These are phyloP conservation scores for Starmerella kuoi DNA, from an alignment of 805 yeast species.

Conservation along the genomic window DNA sequence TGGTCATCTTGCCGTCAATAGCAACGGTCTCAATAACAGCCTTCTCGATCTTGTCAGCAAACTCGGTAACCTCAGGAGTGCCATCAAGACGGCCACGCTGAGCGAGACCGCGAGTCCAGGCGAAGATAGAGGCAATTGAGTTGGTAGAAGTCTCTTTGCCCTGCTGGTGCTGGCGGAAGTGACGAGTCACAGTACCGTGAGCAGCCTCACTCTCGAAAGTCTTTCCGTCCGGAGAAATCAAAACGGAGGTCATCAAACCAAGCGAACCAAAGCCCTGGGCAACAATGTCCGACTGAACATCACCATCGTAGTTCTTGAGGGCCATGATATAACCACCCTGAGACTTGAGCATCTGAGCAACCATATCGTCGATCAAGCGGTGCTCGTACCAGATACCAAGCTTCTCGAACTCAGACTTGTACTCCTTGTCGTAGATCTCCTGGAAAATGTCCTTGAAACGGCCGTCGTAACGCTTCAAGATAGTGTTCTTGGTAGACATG, in stretches of 20 bases:
- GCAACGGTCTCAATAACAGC: conserved; percentile 81
- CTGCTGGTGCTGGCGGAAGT: conserved; percentile 87
- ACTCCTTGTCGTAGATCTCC: conserved; percentile 56
- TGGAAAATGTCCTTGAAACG: conserved; percentile 90
- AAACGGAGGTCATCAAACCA: conserved; percentile 95
- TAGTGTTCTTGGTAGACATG: conserved; percentile 88
- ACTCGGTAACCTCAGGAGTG: conserved; percentile 73
- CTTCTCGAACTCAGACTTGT: conserved; percentile 58
- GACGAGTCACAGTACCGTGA: conserved; percentile 98
- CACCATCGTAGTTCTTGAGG: conserved; percentile 96
- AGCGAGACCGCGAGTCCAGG: conserved; percentile 88
- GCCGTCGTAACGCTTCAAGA: conserved; percentile 87
- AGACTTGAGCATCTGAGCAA: conserved; percentile 95
- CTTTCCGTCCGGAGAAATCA: conserved; percentile 92
- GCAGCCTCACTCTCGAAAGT: conserved; percentile 96
- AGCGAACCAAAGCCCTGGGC: conserved; percentile 97
- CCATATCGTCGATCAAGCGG: conserved; percentile 95
- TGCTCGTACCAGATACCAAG: conserved; percentile 93
- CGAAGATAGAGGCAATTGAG: conserved; percentile 93
- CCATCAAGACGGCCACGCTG: conserved; percentile 85
- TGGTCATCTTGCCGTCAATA: conserved; percentile 81
- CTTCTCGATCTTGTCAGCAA: conserved; percentile 66
- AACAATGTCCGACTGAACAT: conserved; percentile 89
- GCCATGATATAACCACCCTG: conserved; percentile 92
- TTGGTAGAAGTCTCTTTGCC: conserved; percentile 96